Evolutionary conservation across 495 filamentous ascomycete species (phyloP).

Genomic region (Cercophora samala): DNA sequence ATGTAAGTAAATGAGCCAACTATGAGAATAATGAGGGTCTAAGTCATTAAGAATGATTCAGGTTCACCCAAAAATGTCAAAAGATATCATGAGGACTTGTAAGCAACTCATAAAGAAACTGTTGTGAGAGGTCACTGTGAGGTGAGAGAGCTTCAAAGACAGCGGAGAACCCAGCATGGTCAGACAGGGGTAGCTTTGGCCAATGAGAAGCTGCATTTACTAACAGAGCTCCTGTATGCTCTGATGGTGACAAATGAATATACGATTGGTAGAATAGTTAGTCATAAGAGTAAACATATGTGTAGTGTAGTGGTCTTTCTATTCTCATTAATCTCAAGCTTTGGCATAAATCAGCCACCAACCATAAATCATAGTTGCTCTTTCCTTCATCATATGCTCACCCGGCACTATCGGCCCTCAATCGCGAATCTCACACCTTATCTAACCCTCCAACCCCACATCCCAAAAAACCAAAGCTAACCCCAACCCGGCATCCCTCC

Average conservation of each 20-base stretch:
- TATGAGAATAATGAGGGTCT: not conserved
- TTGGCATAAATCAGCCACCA: not conserved
- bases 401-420: conserved; percentile 15
- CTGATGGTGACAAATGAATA: not conserved
- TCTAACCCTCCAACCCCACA: not conserved
- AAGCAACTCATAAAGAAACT: not conserved
- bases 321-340: not conserved
- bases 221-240: not conserved
- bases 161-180: not conserved
- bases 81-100: not conserved
- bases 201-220: conserved; percentile 4
- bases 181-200: conserved; percentile 7
- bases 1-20: not conserved
- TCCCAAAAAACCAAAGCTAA: not conserved
- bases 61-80: not conserved
- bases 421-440: not conserved
- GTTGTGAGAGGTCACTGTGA: not conserved
- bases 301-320: not conserved
- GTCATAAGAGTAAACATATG: not conserved
- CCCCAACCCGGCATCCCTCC: conserved; percentile 10
- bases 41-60: not conserved
- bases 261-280: not conserved
- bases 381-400: not conserved
- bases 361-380: not conserved
- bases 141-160: not conserved